Conservation (phyloP, 306 rosid genomes). For the Mucuna pruriens region DNA sequence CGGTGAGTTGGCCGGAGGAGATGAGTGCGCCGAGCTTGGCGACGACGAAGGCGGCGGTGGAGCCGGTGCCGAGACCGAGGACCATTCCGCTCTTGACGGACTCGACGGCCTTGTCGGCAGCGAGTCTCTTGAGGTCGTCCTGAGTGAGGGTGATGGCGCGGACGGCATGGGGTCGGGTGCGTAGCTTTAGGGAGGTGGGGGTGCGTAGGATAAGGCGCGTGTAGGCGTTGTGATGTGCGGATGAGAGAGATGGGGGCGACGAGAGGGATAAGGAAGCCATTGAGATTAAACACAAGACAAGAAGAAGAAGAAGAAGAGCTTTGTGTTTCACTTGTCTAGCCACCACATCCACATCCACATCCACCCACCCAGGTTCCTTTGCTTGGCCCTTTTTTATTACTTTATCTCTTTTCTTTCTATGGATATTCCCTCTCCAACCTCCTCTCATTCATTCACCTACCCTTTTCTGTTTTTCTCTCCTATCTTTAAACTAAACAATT, state of each 20-base stretch:
- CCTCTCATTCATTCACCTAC: too few species aligned
- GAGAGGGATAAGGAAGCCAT: conserved; percentile 79
- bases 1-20: conserved; percentile 58
- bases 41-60: conserved; percentile 92
- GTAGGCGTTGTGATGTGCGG: conserved; percentile 57
- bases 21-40: conserved; percentile 74
- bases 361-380: too few species aligned
- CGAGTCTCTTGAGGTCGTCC: conserved; percentile 81
- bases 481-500: too few species aligned
- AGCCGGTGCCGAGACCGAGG: conserved; percentile 91
- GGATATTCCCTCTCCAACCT: neutral
- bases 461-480: too few species aligned
- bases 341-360: too few species aligned
- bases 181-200: conserved; percentile 33
- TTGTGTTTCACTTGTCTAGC: too few species aligned
- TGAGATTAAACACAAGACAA: too few species aligned
- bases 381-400: neutral
- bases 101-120: conserved; percentile 88
- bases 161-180: conserved; percentile 52
- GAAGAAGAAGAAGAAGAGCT: too few species aligned
- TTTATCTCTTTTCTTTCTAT: neutral
- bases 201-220: conserved; percentile 58
- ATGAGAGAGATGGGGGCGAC: conserved; percentile 58
- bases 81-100: conserved; percentile 83
- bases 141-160: conserved; percentile 75